These are phyloP conservation scores for Powellomyces hirtus DNA, from an alignment of 192 early-diverging fungal genomes.

Conservation along the genomic window DNA sequence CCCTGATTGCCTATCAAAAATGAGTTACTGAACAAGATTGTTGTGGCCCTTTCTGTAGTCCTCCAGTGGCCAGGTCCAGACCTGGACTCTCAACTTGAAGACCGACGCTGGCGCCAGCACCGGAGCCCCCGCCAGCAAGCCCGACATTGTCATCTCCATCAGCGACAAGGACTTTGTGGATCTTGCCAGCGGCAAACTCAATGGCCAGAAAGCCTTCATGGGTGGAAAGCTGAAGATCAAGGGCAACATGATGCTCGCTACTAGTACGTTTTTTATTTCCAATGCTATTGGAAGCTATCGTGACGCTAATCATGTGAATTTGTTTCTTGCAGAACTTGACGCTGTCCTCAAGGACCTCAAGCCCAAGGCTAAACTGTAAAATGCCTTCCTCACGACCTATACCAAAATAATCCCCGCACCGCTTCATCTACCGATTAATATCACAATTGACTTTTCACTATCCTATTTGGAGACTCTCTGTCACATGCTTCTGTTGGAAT, in stretches of 20 bases:
- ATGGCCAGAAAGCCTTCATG: conserved; percentile 49
- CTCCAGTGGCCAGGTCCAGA: conserved; percentile 35
- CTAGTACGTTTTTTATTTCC: conserved; percentile 22
- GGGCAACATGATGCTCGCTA: conserved; percentile 54
- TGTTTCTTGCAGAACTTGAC: conserved; percentile 34
- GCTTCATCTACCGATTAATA: too few relatives aligned
- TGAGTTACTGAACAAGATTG: too few relatives aligned
- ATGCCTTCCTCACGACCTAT: too few relatives aligned
- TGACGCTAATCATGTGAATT: too few relatives aligned
- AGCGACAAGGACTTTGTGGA: conserved; percentile 40
- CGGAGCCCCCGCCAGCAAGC: conserved; percentile 29
- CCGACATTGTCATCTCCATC: conserved; percentile 43
- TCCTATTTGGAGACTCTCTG: too few relatives aligned
- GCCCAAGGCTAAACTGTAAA: conserved; percentile 46
- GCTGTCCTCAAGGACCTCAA: conserved; percentile 42
- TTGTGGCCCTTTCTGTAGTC: too few relatives aligned
- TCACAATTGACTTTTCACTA: too few relatives aligned
- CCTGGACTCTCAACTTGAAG: conserved; percentile 48
- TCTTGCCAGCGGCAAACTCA: conserved; percentile 44
- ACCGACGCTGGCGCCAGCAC: conserved; percentile 26
- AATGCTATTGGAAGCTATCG: background rate
- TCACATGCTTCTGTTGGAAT: too few relatives aligned
- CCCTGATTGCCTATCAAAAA: too few relatives aligned
- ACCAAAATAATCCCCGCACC: too few relatives aligned
- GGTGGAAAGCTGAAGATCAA: conserved; percentile 51